Evolutionary conservation across 169 alveolate species (phyloP), one percentile per base, ranked within the genome.

Genomic region (Eimeria acervulina): DNA sequence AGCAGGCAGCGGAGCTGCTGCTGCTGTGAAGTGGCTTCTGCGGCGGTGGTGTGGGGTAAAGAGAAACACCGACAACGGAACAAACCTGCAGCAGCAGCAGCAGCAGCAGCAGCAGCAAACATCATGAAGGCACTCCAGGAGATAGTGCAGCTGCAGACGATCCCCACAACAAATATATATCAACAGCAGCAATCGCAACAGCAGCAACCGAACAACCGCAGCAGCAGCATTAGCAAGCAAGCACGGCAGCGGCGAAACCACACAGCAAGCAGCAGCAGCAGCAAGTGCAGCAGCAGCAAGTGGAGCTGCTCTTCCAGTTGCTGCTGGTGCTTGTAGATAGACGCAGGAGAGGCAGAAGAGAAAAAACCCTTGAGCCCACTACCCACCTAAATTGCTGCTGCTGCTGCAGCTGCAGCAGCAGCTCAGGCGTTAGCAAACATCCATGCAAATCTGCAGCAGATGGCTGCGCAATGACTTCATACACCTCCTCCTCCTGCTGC

Each of bases 91-190:
- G 55, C 55, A 47, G 55, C 55, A 72, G 84, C 84, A 72, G 84
- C 84, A 72, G 83, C 83, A 72, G 83, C 84, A 72, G 84, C 84
- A 72, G 47, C 52, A 72, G 84, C 84, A 72, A 63, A 28, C 38
- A 26, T 0, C 47, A 72, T 8, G 51, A 6, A 72, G 33, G 15
- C 5, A 23, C 51, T n/a, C 10, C 31, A 72, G 84, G n/a, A 72
- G 83, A 17, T 5, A 6, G 21, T 5, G 4, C 44, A 72, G 84
- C 51, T 28, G 84, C 84, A 72, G n/a, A 28, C 84, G 28, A 66
- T 23, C 36, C 7, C 26, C 31, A 28, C 6, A 19, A 40, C 52
- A 26, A 40, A 28, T 0, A 72, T 10, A 5, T 44, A 28, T 19
- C 47, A 72, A 44, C 84, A 40, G 51, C 42, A 28, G 84, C 84